A percentile compares a stretch with the other conserved stretches of the same genome.
Conservation (phyloP, 1,139 yeast species). For the Suhomyces taliae region DNA sequence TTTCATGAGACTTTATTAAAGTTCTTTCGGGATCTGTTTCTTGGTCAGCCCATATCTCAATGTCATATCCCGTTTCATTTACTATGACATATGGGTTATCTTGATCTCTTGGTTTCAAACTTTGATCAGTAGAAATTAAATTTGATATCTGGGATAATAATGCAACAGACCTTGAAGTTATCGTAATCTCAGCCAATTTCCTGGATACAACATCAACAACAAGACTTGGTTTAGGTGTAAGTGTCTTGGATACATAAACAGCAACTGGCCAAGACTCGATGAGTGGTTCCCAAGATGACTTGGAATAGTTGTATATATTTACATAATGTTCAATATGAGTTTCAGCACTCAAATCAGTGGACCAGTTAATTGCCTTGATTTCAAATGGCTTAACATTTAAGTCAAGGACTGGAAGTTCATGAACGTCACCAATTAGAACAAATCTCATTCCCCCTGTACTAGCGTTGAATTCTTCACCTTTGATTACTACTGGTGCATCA, state of each 20-base stretch:
- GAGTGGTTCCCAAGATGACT: conserved; percentile 96
- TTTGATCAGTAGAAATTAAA: conserved; percentile 54
- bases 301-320: conserved; percentile 85
- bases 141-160: conserved; percentile 67
- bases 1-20: conserved; percentile 48
- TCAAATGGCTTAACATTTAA: conserved; percentile 75
- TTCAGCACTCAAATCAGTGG: conserved; percentile 77
- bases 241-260: conserved; percentile 58
- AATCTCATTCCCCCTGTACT: conserved; percentile 80
- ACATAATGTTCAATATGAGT: conserved; percentile 67
- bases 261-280: conserved; percentile 87
- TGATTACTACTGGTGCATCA: conserved; percentile 37
- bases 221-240: conserved; percentile 48
- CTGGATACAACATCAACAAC: conserved; percentile 67
- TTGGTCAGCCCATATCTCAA: conserved; percentile 75
- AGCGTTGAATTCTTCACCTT: conserved; percentile 72
- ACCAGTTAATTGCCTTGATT: conserved; percentile 80
- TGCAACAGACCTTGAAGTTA: conserved; percentile 81
- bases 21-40: conserved; percentile 24
- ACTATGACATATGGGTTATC: conserved; percentile 78
- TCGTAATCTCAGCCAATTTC: conserved; percentile 73
- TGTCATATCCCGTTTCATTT: conserved; percentile 82
- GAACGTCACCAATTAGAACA: conserved; percentile 89
- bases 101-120: conserved; percentile 67
- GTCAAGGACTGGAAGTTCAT: conserved; percentile 90